Percentiles rank a stretch among this genome's conserved stretches.
Conservation (phyloP, 2,329 filamentous ascomycete genomes). For the Lecanicillium sp. region DNA sequence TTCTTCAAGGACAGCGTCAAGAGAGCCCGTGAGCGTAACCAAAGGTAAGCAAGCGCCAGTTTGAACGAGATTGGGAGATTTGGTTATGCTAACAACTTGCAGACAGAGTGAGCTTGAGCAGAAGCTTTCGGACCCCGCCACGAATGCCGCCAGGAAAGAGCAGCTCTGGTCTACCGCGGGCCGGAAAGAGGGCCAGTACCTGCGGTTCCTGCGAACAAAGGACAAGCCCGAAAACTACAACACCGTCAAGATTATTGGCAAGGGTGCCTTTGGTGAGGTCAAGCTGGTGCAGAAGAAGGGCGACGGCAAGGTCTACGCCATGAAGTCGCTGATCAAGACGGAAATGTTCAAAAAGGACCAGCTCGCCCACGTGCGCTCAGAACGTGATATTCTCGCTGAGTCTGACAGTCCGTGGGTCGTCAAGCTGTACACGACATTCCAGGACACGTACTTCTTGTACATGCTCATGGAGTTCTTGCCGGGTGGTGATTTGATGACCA, state of each 20-base stretch:
- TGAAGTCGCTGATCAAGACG: constrained; percentile 97
- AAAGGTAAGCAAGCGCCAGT: constrained; percentile 56
- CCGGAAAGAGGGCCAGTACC: constrained; percentile 83
- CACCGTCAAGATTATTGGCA: constrained; percentile 96
- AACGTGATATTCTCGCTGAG: constrained; percentile 95
- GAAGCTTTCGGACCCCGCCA: constrained; percentile 69
- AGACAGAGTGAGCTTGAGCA: constrained; percentile 91
- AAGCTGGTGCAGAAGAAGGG: constrained; percentile 95
- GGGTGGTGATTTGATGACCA: constrained; percentile 97
- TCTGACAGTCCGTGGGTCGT: constrained; percentile 99
- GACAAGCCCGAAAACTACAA: constrained; percentile 92
- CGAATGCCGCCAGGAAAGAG: constrained; percentile 70
- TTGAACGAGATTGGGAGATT: background rate
- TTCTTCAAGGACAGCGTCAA: constrained; percentile 99
- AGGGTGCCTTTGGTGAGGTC: constrained; percentile 97
- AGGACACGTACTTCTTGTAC: constrained; percentile 93
- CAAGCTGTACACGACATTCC: constrained; percentile 96
- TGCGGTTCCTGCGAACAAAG: constrained; percentile 89
- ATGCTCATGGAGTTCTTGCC: constrained; percentile 99
- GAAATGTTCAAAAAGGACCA: constrained; percentile 99
- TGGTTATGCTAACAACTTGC: constrained; percentile 13
- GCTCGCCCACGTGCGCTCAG: constrained; percentile 91
- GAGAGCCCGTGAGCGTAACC: constrained; percentile 88
- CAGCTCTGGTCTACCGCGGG: constrained; percentile 80
- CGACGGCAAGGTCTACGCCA: constrained; percentile 93